Conservation (phyloP, 2,329 filamentous ascomycete genomes). For the Xenoacremonium recifei region DNA sequence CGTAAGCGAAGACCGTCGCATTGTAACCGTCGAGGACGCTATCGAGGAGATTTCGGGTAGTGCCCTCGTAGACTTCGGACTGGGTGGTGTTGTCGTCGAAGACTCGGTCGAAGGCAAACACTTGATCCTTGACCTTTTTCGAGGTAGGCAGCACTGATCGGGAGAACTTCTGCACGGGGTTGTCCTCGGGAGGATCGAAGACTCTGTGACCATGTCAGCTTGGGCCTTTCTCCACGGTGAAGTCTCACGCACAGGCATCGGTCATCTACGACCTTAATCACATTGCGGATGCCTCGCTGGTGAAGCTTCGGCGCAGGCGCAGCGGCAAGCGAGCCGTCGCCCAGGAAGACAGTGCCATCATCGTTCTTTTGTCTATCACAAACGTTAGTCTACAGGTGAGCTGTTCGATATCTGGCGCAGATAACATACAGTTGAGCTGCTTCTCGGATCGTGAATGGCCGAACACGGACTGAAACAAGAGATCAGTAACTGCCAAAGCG, state of each 20-base stretch:
- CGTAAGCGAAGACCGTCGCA: conserved; percentile 97
- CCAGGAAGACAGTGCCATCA: conserved; percentile 88
- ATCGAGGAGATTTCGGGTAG: conserved; percentile 85
- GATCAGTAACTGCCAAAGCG: conserved; percentile 24
- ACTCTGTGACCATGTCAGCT: conserved; percentile 57
- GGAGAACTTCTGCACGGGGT: conserved; percentile 83
- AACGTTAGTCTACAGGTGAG: conserved; percentile 8
- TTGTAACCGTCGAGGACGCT: conserved; percentile 97
- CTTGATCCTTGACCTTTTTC: conserved; percentile 95
- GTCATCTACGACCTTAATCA: conserved; percentile 96
- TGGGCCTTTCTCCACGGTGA: not conserved
- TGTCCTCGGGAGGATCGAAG: conserved; percentile 96
- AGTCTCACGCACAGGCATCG: conserved; percentile 76
- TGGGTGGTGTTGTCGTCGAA: conserved; percentile 96
- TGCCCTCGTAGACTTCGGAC: conserved; percentile 91
- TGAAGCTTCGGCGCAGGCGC: conserved; percentile 80
- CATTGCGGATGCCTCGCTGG: conserved; percentile 81
- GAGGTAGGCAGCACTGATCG: conserved; percentile 77
- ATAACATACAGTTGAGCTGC: conserved; percentile 85
- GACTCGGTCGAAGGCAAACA: conserved; percentile 93
- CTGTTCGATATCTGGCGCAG: not conserved
- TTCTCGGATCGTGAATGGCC: conserved; percentile 82
- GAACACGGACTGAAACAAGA: conserved; percentile 58
- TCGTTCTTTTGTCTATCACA: conserved; percentile 61
- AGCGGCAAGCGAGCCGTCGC: conserved; percentile 91